phyloP scores from a whole-genome alignment of 108 stramenopile species.

The Cyclotella choctawhatcheeana region DNA sequence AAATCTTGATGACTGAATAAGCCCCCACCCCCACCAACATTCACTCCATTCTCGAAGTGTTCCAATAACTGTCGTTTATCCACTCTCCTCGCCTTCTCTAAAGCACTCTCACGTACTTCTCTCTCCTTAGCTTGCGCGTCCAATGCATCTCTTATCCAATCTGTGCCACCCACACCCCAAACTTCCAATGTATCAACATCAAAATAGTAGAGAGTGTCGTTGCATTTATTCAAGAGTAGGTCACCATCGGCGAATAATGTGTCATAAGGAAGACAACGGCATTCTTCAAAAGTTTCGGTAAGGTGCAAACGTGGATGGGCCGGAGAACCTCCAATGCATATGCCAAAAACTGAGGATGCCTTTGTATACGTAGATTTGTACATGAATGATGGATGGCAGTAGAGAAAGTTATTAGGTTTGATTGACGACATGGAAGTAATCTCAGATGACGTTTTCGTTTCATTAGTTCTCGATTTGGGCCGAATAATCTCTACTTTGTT shows the following conservation, averaged over 20 bases:
- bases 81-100: conserved; percentile 27
- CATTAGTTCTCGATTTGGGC: conserved; percentile 33
- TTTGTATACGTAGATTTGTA: neutral
- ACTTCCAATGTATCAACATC: conserved; percentile 47
- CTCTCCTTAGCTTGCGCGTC: conserved; percentile 21
- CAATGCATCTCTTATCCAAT: conserved; percentile 31
- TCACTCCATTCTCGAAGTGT: conserved; percentile 42
- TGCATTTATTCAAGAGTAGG: conserved; percentile 23
- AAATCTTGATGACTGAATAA: conserved; percentile 30
- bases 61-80: conserved; percentile 47
- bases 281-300: conserved; percentile 48
- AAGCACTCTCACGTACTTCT: conserved; percentile 5
- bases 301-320: conserved; percentile 40
- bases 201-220: conserved; percentile 37
- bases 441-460: no score
- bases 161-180: conserved; percentile 45
- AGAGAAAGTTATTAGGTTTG: conserved; percentile 40
- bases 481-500: conserved; percentile 53
- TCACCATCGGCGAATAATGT: conserved; percentile 40
- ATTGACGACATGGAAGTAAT: neutral
- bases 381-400: conserved; percentile 54
- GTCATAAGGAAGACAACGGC: conserved; percentile 37
- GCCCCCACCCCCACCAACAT: conserved; percentile 9
- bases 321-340: conserved; percentile 41
- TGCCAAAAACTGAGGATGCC: conserved; percentile 21